Percentiles rank a stretch among this genome's conserved stretches.
Evolutionary conservation across 2,329 filamentous ascomycete genomes (phyloP).

Genomic region (Talaromyces sp.): DNA sequence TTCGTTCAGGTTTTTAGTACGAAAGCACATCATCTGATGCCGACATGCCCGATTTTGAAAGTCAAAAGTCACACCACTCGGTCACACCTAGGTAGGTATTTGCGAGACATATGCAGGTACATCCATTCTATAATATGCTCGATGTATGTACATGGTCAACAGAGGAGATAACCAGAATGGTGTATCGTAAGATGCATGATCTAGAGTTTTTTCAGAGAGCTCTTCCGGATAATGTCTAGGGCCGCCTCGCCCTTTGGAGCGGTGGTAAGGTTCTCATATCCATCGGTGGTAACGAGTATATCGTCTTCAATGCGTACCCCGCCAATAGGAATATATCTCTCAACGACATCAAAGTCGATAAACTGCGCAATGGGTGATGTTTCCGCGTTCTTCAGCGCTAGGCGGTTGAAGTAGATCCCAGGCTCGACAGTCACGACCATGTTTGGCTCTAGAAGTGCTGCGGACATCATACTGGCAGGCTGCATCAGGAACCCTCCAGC

Average conservation of each 20-base stretch:
- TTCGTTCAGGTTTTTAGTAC: background rate
- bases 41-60: background rate
- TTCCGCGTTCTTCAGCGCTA: slow-evolving; percentile 36
- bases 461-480: slow-evolving; percentile 33
- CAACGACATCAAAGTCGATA: slow-evolving; percentile 40
- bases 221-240: slow-evolving; percentile 37
- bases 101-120: background rate
- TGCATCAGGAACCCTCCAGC: slow-evolving; percentile 21
- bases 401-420: slow-evolving; percentile 46
- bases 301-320: slow-evolving; percentile 54
- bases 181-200: background rate
- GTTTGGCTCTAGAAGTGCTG: slow-evolving; percentile 45
- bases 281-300: slow-evolving; percentile 65
- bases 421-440: slow-evolving; percentile 59
- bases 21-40: background rate
- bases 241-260: slow-evolving; percentile 64
- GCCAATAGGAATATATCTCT: slow-evolving; percentile 42
- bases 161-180: background rate
- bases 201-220: slow-evolving; percentile 1
- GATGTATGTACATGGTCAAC: background rate
- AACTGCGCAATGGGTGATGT: slow-evolving; percentile 32
- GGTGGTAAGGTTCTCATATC: slow-evolving; percentile 70
- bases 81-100: background rate
- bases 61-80: background rate
- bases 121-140: background rate